Evolutionary conservation across 148 eudicot genomes (phyloP).

Genomic region (Linanthus parryae): DNA sequence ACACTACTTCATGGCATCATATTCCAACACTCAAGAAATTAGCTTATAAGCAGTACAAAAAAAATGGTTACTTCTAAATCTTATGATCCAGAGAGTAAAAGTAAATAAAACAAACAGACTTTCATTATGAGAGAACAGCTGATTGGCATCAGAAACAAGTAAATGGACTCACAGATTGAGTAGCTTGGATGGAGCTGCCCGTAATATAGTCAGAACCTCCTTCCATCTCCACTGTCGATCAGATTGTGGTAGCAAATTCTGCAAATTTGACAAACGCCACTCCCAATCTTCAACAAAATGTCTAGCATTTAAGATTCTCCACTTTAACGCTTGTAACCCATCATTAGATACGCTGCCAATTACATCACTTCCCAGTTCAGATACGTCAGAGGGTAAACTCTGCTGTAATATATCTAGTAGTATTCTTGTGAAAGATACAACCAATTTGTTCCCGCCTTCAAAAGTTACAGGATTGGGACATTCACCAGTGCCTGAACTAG

Average conservation of each 20-base stretch:
- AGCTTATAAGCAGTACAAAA: no score
- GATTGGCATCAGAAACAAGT: background rate
- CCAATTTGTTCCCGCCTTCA: conserved; percentile 59
- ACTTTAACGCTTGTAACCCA: conserved; percentile 68
- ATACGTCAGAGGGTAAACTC: conserved; percentile 46
- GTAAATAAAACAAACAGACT: no score
- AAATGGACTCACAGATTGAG: conserved; percentile 83
- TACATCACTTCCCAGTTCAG: conserved; percentile 31
- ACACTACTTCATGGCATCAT: no score
- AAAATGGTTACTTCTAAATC: no score
- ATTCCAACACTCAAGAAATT: no score
- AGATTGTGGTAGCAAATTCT: conserved; percentile 76
- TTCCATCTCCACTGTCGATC: conserved; percentile 96
- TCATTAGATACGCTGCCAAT: conserved; percentile 41
- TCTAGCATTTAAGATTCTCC: conserved; percentile 73
- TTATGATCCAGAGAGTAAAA: no score
- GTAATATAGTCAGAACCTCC: conserved; percentile 82
- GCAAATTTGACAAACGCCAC: conserved; percentile 93
- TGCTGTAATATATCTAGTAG: conserved; percentile 63
- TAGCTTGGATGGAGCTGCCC: conserved; percentile 95
- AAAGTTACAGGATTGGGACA: conserved; percentile 30
- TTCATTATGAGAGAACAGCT: background rate
- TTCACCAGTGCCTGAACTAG: conserved; percentile 18
- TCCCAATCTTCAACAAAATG: conserved; percentile 89
- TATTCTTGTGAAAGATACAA: conserved; percentile 54